Conservation (phyloP, 495 filamentous ascomycete genomes). For the Trypethelium eluteriae region DNA sequence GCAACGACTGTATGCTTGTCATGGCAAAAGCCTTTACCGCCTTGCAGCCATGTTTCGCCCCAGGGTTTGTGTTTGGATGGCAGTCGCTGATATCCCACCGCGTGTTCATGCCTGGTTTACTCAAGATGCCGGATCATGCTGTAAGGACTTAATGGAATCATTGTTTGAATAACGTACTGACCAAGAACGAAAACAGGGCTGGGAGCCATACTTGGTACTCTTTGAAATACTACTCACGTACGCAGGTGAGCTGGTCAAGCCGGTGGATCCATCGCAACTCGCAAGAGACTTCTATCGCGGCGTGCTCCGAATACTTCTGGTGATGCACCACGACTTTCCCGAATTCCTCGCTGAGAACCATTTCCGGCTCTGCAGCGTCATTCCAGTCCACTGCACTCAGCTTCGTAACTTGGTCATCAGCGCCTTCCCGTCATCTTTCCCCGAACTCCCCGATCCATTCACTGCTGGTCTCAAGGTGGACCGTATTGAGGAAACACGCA, state of each 20-base stretch:
- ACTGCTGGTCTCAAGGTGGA: constrained; percentile 72
- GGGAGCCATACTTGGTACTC: constrained; percentile 65
- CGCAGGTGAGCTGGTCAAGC: constrained; percentile 73
- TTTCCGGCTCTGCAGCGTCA: constrained; percentile 72
- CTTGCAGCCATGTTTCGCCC: constrained; percentile 66
- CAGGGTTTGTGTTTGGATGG: constrained; percentile 81
- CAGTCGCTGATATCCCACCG: constrained; percentile 73
- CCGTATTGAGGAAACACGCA: constrained; percentile 66
- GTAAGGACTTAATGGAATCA: constrained; percentile 14
- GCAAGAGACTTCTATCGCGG: constrained; percentile 80
- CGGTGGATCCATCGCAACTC: constrained; percentile 56
- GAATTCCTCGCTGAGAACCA: constrained; percentile 87
- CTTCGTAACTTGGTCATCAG: constrained; percentile 82
- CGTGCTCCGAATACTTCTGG: constrained; percentile 68
- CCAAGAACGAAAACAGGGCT: constrained; percentile 45
- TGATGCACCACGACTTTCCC: constrained; percentile 89
- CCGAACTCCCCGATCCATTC: constrained; percentile 76
- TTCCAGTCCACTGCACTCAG: constrained; percentile 79
- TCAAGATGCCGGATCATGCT: constrained; percentile 58
- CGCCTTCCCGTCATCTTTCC: constrained; percentile 67
- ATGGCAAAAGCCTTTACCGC: constrained; percentile 68
- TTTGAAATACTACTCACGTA: constrained; percentile 67
- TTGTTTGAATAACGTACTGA: neutral
- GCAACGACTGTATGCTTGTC: constrained; percentile 60
- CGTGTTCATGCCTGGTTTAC: constrained; percentile 72